These are phyloP conservation scores for Sonneratia caseolaris DNA, from an alignment of 345 rosid genomes.

Conservation along the genomic window DNA sequence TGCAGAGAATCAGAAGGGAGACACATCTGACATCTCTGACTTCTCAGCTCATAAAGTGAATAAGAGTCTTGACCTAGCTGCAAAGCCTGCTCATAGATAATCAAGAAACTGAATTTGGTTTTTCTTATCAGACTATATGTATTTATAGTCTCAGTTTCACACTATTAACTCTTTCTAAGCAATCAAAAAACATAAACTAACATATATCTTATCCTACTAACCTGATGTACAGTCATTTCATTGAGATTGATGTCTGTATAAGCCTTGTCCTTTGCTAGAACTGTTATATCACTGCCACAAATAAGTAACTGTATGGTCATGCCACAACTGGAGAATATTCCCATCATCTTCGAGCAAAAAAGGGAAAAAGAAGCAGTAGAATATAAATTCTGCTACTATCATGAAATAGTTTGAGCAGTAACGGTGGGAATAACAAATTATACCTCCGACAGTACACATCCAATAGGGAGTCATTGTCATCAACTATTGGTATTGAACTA, in stretches of 20 bases:
- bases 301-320: neutral
- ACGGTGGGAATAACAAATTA: neutral
- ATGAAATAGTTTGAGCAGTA: neutral
- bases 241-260: conserved; percentile 86
- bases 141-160: neutral
- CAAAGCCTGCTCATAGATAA: conserved; percentile 34
- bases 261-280: conserved; percentile 74
- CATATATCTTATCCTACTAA: conserved; percentile 7
- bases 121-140: neutral
- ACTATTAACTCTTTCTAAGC: neutral
- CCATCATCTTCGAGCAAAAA: neutral
- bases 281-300: conserved; percentile 53
- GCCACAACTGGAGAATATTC: neutral
- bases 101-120: neutral
- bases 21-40: conserved; percentile 73
- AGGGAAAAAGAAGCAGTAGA: neutral
- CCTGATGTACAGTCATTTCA: conserved; percentile 88
- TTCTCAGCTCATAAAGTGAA: conserved; percentile 33
- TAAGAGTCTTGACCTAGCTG: conserved; percentile 60
- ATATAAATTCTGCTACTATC: too few relatives aligned
- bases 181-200: neutral
- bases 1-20: conserved; percentile 56
- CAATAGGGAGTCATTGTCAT: conserved; percentile 55
- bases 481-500: conserved; percentile 84
- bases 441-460: conserved; percentile 71